Conservation (phyloP, 306 rosid species). For the Senna tora region DNA sequence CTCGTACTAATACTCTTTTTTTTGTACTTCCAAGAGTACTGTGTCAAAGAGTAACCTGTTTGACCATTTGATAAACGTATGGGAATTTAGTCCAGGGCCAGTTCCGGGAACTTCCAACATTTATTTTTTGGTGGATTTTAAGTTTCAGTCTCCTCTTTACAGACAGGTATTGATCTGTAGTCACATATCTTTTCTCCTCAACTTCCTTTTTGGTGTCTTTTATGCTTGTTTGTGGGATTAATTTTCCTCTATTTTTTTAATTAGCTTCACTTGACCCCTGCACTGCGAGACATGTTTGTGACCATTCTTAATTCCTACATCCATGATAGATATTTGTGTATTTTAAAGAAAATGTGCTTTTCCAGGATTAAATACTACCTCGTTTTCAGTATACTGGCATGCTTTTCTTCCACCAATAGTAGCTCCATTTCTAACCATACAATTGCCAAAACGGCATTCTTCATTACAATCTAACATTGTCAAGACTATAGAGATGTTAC, state of each 20-base stretch:
- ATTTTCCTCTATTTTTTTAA: not conserved
- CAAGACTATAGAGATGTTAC: not conserved
- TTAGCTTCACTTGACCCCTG: not conserved
- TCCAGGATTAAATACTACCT: not conserved
- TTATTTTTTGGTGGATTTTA: slow-evolving; percentile 74
- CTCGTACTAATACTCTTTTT: slow-evolving; percentile 11
- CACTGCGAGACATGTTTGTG: not conserved
- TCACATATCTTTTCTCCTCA: not conserved
- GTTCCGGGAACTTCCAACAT: slow-evolving; percentile 61
- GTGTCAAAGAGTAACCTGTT: slow-evolving; percentile 56
- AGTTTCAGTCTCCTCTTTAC: slow-evolving; percentile 72
- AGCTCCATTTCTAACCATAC: not conserved
- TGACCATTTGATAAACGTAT: slow-evolving; percentile 69
- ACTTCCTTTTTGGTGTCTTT: not conserved
- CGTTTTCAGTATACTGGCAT: not conserved
- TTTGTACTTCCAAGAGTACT: slow-evolving; percentile 53
- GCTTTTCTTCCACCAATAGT: not conserved
- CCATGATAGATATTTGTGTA: not conserved
- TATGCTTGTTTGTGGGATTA: not conserved
- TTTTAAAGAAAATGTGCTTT: not conserved
- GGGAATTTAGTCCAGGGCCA: slow-evolving; percentile 74
- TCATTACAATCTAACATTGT: not conserved
- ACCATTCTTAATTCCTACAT: not conserved
- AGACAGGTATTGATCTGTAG: slow-evolving; percentile 53
- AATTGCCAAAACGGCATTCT: not conserved